Percentiles rank a stretch among this genome's conserved stretches.
These are phyloP conservation scores for Oldenlandia corymbosa DNA, from an alignment of 257 asterid genomes.

Conservation along the genomic window DNA sequence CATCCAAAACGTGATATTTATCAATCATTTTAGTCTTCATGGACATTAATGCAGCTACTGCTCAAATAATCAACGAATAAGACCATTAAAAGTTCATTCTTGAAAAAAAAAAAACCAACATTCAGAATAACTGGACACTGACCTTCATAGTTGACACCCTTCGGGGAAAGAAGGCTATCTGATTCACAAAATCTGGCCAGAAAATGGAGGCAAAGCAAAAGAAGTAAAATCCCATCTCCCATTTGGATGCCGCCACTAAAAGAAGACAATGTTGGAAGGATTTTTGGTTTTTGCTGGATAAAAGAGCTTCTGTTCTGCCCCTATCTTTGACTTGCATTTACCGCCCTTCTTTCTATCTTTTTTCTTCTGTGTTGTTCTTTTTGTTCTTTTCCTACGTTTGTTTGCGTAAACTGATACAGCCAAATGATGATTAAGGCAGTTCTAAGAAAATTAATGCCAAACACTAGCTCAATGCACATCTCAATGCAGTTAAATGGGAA, in stretches of 20 bases:
- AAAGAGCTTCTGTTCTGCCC: conserved; percentile 14
- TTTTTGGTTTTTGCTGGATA: conserved; percentile 15
- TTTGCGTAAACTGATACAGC: not conserved
- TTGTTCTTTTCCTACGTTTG: not conserved
- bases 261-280: conserved; percentile 13
- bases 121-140: conserved; percentile 7
- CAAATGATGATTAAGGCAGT: not conserved
- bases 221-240: conserved; percentile 33
- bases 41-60: conserved; percentile 92
- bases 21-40: conserved; percentile 67
- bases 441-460: not conserved
- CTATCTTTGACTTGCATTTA: conserved; percentile 10
- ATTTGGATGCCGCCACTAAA: conserved; percentile 30
- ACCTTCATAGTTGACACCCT: conserved; percentile 97
- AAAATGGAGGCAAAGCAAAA: conserved; percentile 33
- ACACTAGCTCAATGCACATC: not conserved
- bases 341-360: not conserved
- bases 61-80: conserved; percentile 15
- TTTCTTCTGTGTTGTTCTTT: not conserved
- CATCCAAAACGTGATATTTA: conserved; percentile 61
- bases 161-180: conserved; percentile 75
- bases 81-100: conserved; percentile 10
- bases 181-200: conserved; percentile 32
- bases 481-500: conserved; percentile 1
- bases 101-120: not conserved